Conservation (phyloP, 1,284 basidiomycete species). For the Austroboletus novae-zelandiae region DNA sequence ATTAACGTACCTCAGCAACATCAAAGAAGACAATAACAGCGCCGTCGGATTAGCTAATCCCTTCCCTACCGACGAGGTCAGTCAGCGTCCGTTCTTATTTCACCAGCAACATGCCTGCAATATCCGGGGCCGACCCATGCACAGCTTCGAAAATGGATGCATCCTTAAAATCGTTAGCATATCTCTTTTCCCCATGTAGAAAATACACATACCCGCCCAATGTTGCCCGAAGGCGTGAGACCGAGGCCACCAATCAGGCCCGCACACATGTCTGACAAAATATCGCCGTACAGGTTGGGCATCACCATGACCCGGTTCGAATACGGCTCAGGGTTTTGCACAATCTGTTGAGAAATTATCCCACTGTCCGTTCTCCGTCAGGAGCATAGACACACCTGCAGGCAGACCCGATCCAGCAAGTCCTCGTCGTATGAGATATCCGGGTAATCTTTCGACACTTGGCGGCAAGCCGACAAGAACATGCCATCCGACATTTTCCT, state of each 20-base stretch:
- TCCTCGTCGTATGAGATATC: slow-evolving; percentile 96
- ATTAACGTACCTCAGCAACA: slow-evolving; percentile 85
- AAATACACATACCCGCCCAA: slow-evolving; percentile 73
- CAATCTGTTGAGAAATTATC: slow-evolving; percentile 51
- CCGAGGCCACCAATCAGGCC: slow-evolving; percentile 98
- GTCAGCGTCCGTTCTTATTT: background rate
- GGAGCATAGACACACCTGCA: slow-evolving; percentile 57
- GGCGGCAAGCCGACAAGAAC: slow-evolving; percentile 97
- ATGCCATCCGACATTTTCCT: slow-evolving; percentile 99
- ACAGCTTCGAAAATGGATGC: slow-evolving; percentile 99
- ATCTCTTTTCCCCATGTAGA: background rate
- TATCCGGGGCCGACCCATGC: slow-evolving; percentile 93
- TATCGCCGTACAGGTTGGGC: slow-evolving; percentile 98
- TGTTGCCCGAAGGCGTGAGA: slow-evolving; percentile 97
- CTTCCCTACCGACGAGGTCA: slow-evolving; percentile 61
- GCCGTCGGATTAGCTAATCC: slow-evolving; percentile 99
- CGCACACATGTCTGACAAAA: slow-evolving; percentile 98
- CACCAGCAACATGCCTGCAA: slow-evolving; percentile 55
- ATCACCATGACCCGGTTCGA: slow-evolving; percentile 99
- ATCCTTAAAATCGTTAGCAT: slow-evolving; percentile 54
- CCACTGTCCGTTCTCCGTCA: background rate
- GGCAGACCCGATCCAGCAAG: slow-evolving; percentile 93
- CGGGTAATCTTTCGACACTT: slow-evolving; percentile 96
- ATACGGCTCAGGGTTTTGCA: slow-evolving; percentile 92
- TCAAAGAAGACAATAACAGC: slow-evolving; percentile 88